Evolutionary conservation across 805 yeast species (phyloP).

Genomic region (Maudiozyma saulgeensis): DNA sequence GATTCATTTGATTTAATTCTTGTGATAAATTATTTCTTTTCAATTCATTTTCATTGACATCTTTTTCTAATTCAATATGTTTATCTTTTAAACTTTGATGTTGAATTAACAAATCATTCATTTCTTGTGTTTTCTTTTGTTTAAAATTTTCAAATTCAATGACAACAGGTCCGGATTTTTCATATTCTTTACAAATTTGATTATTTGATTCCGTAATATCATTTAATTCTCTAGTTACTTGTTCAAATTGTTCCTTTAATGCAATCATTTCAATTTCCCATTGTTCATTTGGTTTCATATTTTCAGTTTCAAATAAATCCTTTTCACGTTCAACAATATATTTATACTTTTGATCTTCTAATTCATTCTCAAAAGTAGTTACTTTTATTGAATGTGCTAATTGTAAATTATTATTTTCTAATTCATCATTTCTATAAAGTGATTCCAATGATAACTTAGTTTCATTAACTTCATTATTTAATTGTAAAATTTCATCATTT

Average conservation of each 20-base stretch:
- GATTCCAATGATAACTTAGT: constrained; percentile 14
- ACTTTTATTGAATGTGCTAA: constrained; percentile 15
- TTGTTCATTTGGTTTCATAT: constrained; percentile 26
- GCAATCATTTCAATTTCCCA: constrained; percentile 20
- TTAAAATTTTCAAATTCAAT: constrained; percentile 18
- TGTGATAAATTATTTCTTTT: background rate
- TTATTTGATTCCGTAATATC: constrained; percentile 10
- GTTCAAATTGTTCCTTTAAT: constrained; percentile 20
- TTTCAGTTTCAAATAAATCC: constrained; percentile 17
- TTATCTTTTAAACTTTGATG: constrained; percentile 4
- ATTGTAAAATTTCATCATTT: constrained; percentile 1
- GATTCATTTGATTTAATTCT: constrained; percentile 7
- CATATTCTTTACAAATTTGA: constrained; percentile 6
- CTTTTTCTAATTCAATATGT: background rate
- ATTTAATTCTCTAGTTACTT: constrained; percentile 9
- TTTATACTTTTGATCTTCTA: constrained; percentile 12
- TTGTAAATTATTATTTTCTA: constrained; percentile 14
- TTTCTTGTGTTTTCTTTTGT: constrained; percentile 7
- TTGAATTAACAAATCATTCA: constrained; percentile 16
- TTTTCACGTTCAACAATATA: constrained; percentile 14
- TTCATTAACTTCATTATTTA: constrained; percentile 12
- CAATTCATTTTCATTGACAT: background rate
- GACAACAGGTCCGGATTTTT: constrained; percentile 5
- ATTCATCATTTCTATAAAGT: constrained; percentile 12
- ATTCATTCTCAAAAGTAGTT: constrained; percentile 17